Base-by-base conservation (phyloP, 768 basidiomycete genomes). In the Termitomyces sp. region DNA sequence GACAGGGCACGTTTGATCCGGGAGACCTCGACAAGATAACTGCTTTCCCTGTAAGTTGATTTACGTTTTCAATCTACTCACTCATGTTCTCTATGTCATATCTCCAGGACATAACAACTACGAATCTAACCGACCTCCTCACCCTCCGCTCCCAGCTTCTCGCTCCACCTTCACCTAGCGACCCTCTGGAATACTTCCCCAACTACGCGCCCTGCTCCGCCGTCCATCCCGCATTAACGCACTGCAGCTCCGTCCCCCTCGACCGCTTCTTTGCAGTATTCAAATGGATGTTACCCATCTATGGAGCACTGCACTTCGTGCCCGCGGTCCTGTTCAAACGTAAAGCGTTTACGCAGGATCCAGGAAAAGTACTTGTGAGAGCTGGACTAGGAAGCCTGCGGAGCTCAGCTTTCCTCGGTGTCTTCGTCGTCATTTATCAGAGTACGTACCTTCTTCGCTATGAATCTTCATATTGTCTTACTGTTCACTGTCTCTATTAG, bases 281-380 rank as follows among this genome's bases (percentile, higher is more conserved):
- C 68, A 83, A 81, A 72, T 95, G 82, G 89, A 93, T 90, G 73
- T 68, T 89, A 43, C 88, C 85, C 3, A 82, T 88, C 40, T 98
- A 98, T 63, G 87, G 91, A 21, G 94, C 92, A 0, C 72, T 98
- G 32, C 96, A 98, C 68, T 80, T 97, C 57, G 82, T 97, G 28
- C 95, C 96, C 1, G 79, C 87, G 46, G 73, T 98, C 11, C 73
- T 97, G 5, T 92, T 98, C 70, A 90, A 91, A 63, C 76, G 88
- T 39, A 76, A 79, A 25, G 70, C 75, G 0, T 89, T 96, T 67
- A 64, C 79, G 48, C 75, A 79, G 42, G 81, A 86, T 62, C 94
- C 94, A 0, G 68, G 77, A 21, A 74, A 72, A 41, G 85, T 94
- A 73, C 70, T 94, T 1, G 66, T 83, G 9, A 81, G 77, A 56